These are phyloP conservation scores for Jaltomata sinuosa DNA, from an alignment of 257 asterid genomes.

Conservation along the genomic window DNA sequence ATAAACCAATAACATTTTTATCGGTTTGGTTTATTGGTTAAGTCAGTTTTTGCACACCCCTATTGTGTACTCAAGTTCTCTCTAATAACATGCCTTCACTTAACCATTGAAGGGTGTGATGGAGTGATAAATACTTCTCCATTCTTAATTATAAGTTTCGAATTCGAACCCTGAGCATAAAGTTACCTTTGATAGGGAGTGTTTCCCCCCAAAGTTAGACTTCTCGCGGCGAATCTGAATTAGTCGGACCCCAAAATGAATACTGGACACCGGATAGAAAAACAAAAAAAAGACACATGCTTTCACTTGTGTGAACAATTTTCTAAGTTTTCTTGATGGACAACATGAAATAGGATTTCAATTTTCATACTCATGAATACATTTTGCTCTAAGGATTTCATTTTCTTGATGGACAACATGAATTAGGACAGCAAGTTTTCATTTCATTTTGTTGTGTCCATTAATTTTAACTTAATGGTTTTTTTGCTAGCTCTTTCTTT, in stretches of 20 bases:
- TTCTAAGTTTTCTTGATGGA: background rate
- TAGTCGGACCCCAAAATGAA: background rate
- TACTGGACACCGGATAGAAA: background rate
- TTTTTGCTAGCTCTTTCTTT: no score
- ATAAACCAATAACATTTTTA: no score
- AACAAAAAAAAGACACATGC: background rate
- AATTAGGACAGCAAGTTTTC: background rate
- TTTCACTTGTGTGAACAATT: background rate
- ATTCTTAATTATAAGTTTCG: background rate
- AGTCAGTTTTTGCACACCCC: no score
- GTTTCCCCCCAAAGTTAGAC: background rate
- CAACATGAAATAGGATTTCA: background rate
- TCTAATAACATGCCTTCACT: background rate
- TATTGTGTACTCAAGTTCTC: background rate
- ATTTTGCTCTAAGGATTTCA: background rate
- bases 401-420: background rate
- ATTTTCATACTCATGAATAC: background rate
- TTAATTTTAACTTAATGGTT: no score
- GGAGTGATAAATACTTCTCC: fast-evolving
- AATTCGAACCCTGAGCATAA: background rate
- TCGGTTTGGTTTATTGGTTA: no score
- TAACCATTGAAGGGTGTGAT: no score
- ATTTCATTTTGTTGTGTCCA: background rate
- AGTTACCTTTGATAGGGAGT: background rate
- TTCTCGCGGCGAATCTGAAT: background rate